Percentiles rank a stretch among this genome's conserved stretches.
These are phyloP conservation scores for Hemisphaericaspora xylanilytica DNA, from an alignment of 1,139 yeast genomes.

Conservation along the genomic window DNA sequence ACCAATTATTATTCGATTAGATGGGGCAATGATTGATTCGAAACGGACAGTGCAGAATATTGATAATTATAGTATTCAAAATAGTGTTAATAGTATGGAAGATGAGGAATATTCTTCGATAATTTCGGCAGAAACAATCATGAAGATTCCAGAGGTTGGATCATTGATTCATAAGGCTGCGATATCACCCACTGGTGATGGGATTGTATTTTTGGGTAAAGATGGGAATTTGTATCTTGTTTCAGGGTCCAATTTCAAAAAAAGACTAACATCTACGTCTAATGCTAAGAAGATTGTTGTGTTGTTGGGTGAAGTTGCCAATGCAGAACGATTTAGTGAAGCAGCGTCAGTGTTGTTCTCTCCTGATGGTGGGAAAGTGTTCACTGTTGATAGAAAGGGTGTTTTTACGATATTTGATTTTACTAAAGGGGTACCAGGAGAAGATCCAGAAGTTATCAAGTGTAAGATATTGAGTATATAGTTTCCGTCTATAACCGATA, in stretches of 20 bases:
- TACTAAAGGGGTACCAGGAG: constrained; percentile 77
- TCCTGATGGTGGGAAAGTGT: constrained; percentile 76
- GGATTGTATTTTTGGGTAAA: constrained; percentile 75
- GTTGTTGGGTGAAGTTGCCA: constrained; percentile 72
- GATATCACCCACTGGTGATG: constrained; percentile 83
- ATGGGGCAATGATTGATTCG: constrained; percentile 35
- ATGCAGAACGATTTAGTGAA: constrained; percentile 64
- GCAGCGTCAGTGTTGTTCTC: constrained; percentile 77
- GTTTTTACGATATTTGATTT: constrained; percentile 76
- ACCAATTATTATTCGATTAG: constrained; percentile 35
- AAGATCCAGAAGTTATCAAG: constrained; percentile 73
- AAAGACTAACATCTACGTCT: constrained; percentile 24
- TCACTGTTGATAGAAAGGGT: constrained; percentile 79
- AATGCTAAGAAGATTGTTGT: constrained; percentile 53
- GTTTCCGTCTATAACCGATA: not conserved
- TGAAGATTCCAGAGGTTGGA: constrained; percentile 77
- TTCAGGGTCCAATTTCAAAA: constrained; percentile 55
- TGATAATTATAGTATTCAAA: constrained; percentile 19
- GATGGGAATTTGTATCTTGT: constrained; percentile 74
- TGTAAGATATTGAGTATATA: constrained; percentile 53
- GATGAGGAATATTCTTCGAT: constrained; percentile 24
- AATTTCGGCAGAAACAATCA: constrained; percentile 31
- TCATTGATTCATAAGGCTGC: constrained; percentile 69
- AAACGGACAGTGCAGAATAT: constrained; percentile 10
- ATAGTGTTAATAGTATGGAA: constrained; percentile 20